Evolutionary conservation across 495 filamentous ascomycete genomes (phyloP), one percentile per base, ranked within the genome.

Genomic region (Talaromyces borbonicus): DNA sequence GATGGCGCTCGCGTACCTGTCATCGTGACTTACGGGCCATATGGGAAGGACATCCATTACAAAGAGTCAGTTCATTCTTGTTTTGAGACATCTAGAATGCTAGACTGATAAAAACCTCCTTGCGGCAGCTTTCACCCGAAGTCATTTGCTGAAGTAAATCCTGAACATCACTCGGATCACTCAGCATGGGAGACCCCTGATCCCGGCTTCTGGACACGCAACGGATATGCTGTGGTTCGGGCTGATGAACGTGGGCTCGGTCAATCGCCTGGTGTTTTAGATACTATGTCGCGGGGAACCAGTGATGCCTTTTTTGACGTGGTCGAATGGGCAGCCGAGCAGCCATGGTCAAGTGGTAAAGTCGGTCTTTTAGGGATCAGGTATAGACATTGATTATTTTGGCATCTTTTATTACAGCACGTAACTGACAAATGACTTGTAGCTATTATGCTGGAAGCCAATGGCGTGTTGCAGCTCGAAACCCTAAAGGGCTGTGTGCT

Each of bases 111-210:
- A n/a, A n/a, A n/a, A n/a, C n/a, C n/a, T 30, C 27, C 5, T 29
- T 16, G 7, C 33, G 15, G 22, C 19, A 60, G 52, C 35, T 70
- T 68, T 49, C 60, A 67, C 35, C 43, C 58, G 0, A 50, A 67
- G 44, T 74, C 69, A 14, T 75, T 64, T 52, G 52, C 58, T 23
- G 69, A 75, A 45, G 69, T 74, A 56, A 65, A 6, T 15, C 35
- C 35, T 16, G 63, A 73, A 41, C 74, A 81, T 49, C 53, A 56
- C 25, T 63, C 59, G 0, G 46, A 55, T 11, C 41, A 81, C 48
- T 81, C 79, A 0, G 70, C 72, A 0, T 83, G 79, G 79, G 78
- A 82, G 53, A 81, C 78, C 0, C 79, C 78, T 2, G 76, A 80
- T 47, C 79, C 79, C 0, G 68, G 60, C 6, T 82, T 69, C 59